Base-by-base conservation (phyloP, 148 eudicot species). In the Nepenthes gracilis region DNA sequence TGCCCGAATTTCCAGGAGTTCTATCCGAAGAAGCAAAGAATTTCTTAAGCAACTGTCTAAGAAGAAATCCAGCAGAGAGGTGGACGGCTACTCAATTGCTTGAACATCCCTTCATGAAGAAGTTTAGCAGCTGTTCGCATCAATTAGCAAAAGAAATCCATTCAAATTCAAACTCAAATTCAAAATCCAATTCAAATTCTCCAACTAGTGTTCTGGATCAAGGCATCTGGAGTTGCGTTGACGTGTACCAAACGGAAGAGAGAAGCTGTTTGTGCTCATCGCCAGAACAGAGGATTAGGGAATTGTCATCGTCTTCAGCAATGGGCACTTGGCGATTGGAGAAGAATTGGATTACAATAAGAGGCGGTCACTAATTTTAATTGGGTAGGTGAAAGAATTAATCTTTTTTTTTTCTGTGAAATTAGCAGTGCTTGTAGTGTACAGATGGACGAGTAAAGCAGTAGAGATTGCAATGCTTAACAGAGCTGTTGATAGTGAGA, bases 41-140 rank as follows among this genome's bases (percentile, higher is more conserved):
- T 62, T 81, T 85, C 50, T 12, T 85, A 38, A 53, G 66, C 11
- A 79, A 68, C 66, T 85, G 90, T 53, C 67, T 82, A 59, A 64
- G 33, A 4, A 73, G 70, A 58, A 74, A 80, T 35, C 56, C 77
- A 9, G 47, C 53, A 12, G 68, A 71, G 57, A 64, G 90, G 48
- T 73, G 77, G 78, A 77, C 82, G 13, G 83, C 68, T 3, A 64
- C 69, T 15, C 64, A 79, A 38, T 80, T 85, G 14, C 64, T 85
- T 40, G 12, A 55, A 14, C 90, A 85, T 48, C 71, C 74, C 36
- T 82, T 85, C 59, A 53, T 85, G 1, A 47, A 6, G 2, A 58
- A 58, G 47, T 36, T 9, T 58, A 47, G 9, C 33, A 11, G n/a
- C 4, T 45, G 11, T 45, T 11, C 12, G 2, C 53, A 49, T 49